Base-by-base conservation (phyloP, 257 asterid genomes). In the Solanum appendiculatum region DNA sequence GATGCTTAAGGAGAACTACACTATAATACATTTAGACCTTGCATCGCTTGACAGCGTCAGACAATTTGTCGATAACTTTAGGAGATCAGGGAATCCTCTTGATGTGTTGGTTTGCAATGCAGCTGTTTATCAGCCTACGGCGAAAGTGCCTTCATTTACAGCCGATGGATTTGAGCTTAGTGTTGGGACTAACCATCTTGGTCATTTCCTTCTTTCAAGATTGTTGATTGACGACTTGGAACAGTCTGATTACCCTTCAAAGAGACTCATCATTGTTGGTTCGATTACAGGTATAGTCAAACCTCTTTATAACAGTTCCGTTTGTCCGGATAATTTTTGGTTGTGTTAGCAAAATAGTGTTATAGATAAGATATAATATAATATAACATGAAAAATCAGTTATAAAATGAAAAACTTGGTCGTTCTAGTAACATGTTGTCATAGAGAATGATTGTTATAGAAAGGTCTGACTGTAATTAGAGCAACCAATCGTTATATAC, bases 61-160 rank as follows among this genome's bases (percentile, higher is more conserved):
- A 85, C 99, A 95, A 72, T 97, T 97, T 15, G 97, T 92, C 0
- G 95, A 92, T 13, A 95, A 87, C 90, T 94, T 96, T 87, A 91
- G 90, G 88, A 90, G 93, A 9, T 91, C 98, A 1, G 95, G 92
- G 27, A 87, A 89, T 68, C 93, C 96, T 0, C 93, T 95, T 21
- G 98, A 97, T 42, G 98, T 93, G 40, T 85, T 97, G 86, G 99
- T 97, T 5, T 97, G 99, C 91, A 95, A 97, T 85, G 98, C 99
- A 2, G 98, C 98, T 1, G 92, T 95, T 25, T 97, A 97, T 87
- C 92, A 91, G 11, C 99, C 99, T 21, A 95, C 98, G 1, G 98
- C 99, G 0, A 92, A 88, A 87, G 96, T 92, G 87, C 98, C 98
- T 2, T 93, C 98, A 0, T 95, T 85, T 84, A 94, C 97, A 2